phyloP scores from a whole-genome alignment of 176 grass and related monocot genomes.

The Carex kokanica region DNA sequence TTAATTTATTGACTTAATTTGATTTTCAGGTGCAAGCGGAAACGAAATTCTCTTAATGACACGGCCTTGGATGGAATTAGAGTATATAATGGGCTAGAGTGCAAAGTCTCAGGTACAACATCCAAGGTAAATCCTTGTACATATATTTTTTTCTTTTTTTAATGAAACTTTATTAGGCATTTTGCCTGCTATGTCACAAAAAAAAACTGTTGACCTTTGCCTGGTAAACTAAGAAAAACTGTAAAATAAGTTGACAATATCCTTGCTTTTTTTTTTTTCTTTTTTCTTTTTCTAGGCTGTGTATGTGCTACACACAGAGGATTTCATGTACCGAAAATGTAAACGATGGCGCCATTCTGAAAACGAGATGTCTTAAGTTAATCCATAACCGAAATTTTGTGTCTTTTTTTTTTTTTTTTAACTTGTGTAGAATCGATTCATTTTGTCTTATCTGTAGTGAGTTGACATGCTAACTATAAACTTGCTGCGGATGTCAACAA shows the following conservation, averaged over 20 bases:
- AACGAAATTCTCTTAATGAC: conserved; percentile 41
- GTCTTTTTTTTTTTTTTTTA: conserved; percentile 31
- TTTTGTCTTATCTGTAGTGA: conserved; percentile 30
- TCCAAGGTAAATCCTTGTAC: conserved; percentile 51
- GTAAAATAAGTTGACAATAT: neutral
- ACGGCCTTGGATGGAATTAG: conserved; percentile 58
- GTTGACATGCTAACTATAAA: conserved; percentile 41
- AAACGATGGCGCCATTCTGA: conserved; percentile 44
- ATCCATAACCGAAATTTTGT: conserved; percentile 26
- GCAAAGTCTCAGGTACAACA: conserved; percentile 80
- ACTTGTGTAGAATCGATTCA: conserved; percentile 52
- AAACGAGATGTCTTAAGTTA: conserved; percentile 4
- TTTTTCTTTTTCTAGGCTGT: conserved; percentile 39
- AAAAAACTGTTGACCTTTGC: conserved; percentile 6
- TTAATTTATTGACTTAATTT: neutral
- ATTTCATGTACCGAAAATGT: conserved; percentile 64
- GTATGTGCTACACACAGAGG: conserved; percentile 94
- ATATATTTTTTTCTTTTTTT: too few relatives aligned
- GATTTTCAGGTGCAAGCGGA: conserved; percentile 72
- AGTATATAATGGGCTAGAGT: conserved; percentile 87
- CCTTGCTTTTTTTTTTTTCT: neutral
- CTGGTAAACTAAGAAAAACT: neutral
- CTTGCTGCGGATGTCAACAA: neutral
- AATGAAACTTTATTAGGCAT: too few relatives aligned
- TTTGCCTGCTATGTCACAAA: too few relatives aligned